Percentiles rank a stretch among this genome's conserved stretches.
Evolutionary conservation across 495 filamentous ascomycete genomes (phyloP).

Genomic region (Podospora bellae-mahoneyi): DNA sequence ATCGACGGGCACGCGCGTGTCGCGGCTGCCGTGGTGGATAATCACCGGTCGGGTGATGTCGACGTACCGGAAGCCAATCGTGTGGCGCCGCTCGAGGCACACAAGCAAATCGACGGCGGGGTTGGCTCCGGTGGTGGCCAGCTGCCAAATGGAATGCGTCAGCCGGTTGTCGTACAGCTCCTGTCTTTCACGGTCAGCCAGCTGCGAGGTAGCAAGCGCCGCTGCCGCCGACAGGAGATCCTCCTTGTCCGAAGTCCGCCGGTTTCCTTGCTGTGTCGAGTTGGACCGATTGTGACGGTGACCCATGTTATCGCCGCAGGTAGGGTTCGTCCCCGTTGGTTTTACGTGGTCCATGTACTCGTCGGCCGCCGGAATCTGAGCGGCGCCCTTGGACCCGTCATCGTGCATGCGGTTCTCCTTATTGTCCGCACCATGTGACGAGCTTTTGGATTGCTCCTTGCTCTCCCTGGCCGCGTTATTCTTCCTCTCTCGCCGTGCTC

Average conservation of each 20-base stretch:
- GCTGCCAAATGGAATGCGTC: constrained; percentile 88
- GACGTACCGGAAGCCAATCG: constrained; percentile 94
- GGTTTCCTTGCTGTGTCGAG: constrained; percentile 23
- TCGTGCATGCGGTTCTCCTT: constrained; percentile 42
- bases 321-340: constrained; percentile 30
- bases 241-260: constrained; percentile 31
- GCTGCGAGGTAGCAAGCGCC: constrained; percentile 28
- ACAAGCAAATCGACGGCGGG: constrained; percentile 90
- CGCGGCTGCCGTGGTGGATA: constrained; percentile 89
- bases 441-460: constrained; percentile 35
- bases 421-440: constrained; percentile 31
- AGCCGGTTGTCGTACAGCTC: constrained; percentile 78
- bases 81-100: constrained; percentile 84
- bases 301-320: constrained; percentile 21
- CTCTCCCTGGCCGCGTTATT: constrained; percentile 23
- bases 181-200: constrained; percentile 67
- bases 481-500: constrained; percentile 57
- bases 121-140: constrained; percentile 89
- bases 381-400: background rate
- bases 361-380: constrained; percentile 29
- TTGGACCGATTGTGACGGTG: constrained; percentile 34
- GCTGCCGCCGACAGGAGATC: constrained; percentile 48
- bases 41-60: constrained; percentile 88
- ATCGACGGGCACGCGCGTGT: constrained; percentile 88
- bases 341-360: constrained; percentile 40